phyloP scores from a whole-genome alignment of 208 protist genomes.

The Acanthamoeba triangularis region DNA sequence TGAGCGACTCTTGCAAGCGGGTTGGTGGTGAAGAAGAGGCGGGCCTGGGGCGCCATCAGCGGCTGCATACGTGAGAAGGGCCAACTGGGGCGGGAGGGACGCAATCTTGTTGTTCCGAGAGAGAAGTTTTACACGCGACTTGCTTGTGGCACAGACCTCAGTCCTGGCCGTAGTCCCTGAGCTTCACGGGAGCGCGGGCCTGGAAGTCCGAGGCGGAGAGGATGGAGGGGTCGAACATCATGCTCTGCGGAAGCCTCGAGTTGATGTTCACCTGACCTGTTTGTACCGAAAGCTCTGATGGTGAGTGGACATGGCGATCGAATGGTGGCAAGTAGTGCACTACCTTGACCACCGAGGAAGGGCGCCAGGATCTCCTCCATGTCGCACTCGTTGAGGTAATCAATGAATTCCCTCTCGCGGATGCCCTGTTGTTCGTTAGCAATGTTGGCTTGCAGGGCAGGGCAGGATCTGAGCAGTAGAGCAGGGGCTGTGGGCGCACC shows the following conservation, averaged over 20 bases:
- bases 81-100: slow-evolving; percentile 24
- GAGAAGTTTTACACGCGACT: no score
- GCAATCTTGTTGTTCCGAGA: no score
- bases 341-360: background rate
- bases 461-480: no score
- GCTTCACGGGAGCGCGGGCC: background rate
- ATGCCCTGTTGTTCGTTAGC: background rate
- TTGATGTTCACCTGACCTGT: background rate
- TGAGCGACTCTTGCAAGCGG: background rate
- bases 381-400: slow-evolving; percentile 69
- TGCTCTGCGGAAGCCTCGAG: slow-evolving; percentile 26
- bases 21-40: slow-evolving; percentile 7
- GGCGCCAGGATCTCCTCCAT: slow-evolving; percentile 52
- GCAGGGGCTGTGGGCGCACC: background rate
- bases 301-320: no score
- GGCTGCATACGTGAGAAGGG: slow-evolving; percentile 22
- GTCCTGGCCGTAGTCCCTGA: slow-evolving; percentile 60
- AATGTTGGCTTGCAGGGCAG: background rate
- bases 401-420: slow-evolving; percentile 32
- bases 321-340: no score
- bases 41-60: slow-evolving; percentile 5
- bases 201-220: background rate
- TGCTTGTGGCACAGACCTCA: background rate
- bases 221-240: slow-evolving; percentile 72
- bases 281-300: no score